phyloP scores from a whole-genome alignment of 257 asterid genomes.

The Cruciata laevipes region DNA sequence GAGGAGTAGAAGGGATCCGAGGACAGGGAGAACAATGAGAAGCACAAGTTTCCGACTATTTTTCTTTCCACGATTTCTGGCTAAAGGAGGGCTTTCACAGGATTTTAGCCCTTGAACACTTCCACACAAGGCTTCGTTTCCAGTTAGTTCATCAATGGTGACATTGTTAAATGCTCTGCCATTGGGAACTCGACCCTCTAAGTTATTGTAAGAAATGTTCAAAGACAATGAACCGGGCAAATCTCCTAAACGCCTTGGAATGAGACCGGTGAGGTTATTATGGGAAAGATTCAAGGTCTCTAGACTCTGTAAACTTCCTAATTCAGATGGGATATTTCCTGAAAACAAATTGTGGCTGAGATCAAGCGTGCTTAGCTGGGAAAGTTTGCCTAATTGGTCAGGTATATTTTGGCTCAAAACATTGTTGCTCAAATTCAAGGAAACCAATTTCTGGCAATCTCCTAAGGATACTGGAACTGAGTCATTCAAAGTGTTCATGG shows the following conservation, averaged over 20 bases:
- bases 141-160: conserved; percentile 16
- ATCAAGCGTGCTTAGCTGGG: conserved; percentile 23
- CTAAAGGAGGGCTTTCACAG: conserved; percentile 14
- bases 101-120: conserved; percentile 22
- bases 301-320: conserved; percentile 13
- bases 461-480: conserved; percentile 29
- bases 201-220: conserved; percentile 32
- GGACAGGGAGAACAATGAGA: conserved; percentile 12
- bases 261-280: conserved; percentile 30
- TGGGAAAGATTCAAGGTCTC: conserved; percentile 29
- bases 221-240: conserved; percentile 20
- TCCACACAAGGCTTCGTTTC: conserved; percentile 35
- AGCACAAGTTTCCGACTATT: background rate
- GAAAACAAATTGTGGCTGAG: conserved; percentile 27
- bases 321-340: conserved; percentile 27
- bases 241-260: conserved; percentile 22
- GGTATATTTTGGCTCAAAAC: conserved; percentile 22
- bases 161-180: conserved; percentile 22
- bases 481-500: conserved; percentile 25
- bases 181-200: conserved; percentile 35
- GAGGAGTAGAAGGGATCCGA: conserved; percentile 16
- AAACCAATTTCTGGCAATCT: conserved; percentile 16
- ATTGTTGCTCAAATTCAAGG: conserved; percentile 29
- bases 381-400: conserved; percentile 21
- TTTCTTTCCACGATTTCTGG: background rate